phyloP scores from a whole-genome alignment of 2,329 filamentous ascomycete genomes.

The Colletotrichum camelliae region DNA sequence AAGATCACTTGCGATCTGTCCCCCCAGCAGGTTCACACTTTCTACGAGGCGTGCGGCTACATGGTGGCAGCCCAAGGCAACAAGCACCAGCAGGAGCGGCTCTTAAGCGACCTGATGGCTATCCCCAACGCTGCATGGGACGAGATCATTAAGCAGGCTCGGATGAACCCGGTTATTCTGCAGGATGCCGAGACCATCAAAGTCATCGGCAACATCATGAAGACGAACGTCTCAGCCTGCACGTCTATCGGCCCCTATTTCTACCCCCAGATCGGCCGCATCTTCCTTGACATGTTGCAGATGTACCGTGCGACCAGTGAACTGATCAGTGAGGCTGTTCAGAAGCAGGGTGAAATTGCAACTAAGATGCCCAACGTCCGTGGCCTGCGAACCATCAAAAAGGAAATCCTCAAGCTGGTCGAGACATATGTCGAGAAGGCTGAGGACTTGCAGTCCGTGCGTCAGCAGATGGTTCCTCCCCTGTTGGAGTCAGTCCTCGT shows the following conservation, averaged over 20 bases:
- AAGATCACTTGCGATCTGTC: slow-evolving; percentile 96
- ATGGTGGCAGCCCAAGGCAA: slow-evolving; percentile 99
- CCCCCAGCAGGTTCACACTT: slow-evolving; percentile 97
- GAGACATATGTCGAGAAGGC: slow-evolving; percentile 98
- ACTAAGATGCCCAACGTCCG: slow-evolving; percentile 98
- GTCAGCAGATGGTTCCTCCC: slow-evolving; percentile 93
- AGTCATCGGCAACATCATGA: slow-evolving; percentile 99
- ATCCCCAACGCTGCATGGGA: slow-evolving; percentile 96
- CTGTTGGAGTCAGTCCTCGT: slow-evolving; percentile 91
- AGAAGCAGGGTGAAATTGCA: slow-evolving; percentile 68
- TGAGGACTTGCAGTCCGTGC: slow-evolving; percentile 92
- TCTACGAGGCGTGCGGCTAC: slow-evolving; percentile 98
- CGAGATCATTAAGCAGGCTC: slow-evolving; percentile 88
- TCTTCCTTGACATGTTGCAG: slow-evolving; percentile 97
- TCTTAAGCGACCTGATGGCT: slow-evolving; percentile 91
- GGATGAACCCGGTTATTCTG: slow-evolving; percentile 81
- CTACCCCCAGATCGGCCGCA: slow-evolving; percentile 95
- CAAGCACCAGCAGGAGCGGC: slow-evolving; percentile 88
- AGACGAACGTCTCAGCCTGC: slow-evolving; percentile 99
- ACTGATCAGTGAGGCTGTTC: slow-evolving; percentile 90
- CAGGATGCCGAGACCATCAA: slow-evolving; percentile 97
- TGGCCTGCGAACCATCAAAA: slow-evolving; percentile 96
- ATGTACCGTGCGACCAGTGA: slow-evolving; percentile 99
- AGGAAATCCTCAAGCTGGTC: slow-evolving; percentile 97
- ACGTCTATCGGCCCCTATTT: slow-evolving; percentile 97